Base-by-base conservation (phyloP, 768 basidiomycete genomes). In the Lenzites betulinus region DNA sequence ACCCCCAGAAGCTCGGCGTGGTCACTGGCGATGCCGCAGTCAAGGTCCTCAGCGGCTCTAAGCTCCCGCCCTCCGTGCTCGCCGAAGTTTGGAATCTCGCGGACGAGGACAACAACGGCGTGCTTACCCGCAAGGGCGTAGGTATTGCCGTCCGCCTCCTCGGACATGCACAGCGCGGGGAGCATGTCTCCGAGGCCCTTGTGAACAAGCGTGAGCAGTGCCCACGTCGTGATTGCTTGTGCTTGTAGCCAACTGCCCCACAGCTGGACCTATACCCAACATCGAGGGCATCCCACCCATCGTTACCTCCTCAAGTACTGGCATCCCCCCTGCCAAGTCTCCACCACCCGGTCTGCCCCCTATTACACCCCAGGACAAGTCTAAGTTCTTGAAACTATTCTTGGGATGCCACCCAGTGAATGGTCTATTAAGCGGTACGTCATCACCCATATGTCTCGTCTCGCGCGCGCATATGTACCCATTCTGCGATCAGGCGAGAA, bases 21-120 rank as follows among this genome's bases (percentile, higher is more conserved):
- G 77, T 96, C 71, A 92, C 92, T 16, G 95, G 95, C 69, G 94
- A 96, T 64, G 86, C 89, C 67, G 97, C 95, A 52, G 88, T 97
- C 71, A 85, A 83, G 71, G 80, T 95, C 60, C 93, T 98, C 69
- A 81, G 85, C 60, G 89, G 91, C 58, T 89, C 95, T 54, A 88
- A 90, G 69, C 84, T 98, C 61, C 76, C 85, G 39, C 87, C 93
- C 9, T 77, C 82, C 18, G 81, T 83, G 36, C 86, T 99, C 63
- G 93, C 95, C 46, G 93, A 97, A 77, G 89, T 99, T 64, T 99
- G 97, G 96, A 83, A 79, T 60, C 77, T 98, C 59, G 88, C 94
- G 51, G 97, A 99, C 78, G 87, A 90, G 56, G 88, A 95, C 33
- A 95, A 98, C 79, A 92, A 92, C 62, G 97, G 97, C 2, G 94